Conservation (phyloP, 2,329 filamentous ascomycete genomes). For the Fusarium sp. region DNA sequence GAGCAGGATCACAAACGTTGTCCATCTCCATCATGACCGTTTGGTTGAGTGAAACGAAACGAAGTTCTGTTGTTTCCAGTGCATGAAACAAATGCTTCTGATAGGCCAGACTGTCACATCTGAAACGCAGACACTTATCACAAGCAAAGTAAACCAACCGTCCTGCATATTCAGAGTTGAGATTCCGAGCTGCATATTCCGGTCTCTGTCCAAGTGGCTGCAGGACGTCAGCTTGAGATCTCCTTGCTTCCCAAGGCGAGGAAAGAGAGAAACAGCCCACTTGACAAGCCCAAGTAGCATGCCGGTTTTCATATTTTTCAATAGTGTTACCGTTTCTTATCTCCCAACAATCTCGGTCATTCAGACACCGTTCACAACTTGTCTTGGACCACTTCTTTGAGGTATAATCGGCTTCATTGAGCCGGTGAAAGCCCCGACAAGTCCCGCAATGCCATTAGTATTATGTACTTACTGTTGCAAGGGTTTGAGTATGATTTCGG, state of each 20-base stretch:
- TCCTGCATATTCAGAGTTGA: constrained; percentile 22
- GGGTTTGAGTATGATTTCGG: constrained; percentile 14
- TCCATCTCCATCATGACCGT: not conserved
- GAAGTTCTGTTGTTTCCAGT: not conserved
- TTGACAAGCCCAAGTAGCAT: constrained; percentile 3
- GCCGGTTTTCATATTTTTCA: constrained; percentile 30
- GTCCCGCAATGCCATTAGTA: constrained; percentile 8
- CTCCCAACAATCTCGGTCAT: not conserved
- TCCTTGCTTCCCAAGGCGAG: constrained; percentile 11
- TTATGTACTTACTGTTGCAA: constrained; percentile 1
- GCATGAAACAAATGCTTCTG: not conserved
- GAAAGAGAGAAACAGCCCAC: constrained; percentile 21
- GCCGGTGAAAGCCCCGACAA: constrained; percentile 1
- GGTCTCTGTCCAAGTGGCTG: constrained; percentile 1
- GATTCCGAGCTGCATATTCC: constrained; percentile 13
- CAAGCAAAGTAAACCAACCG: constrained; percentile 15
- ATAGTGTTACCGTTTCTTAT: not conserved
- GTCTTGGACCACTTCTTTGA: not conserved
- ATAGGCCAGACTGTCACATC: constrained; percentile 7
- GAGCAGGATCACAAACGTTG: not conserved
- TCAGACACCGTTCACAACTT: not conserved
- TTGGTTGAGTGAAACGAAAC: not conserved
- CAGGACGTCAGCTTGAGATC: constrained; percentile 6
- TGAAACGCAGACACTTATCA: constrained; percentile 17
- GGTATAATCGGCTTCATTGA: not conserved